Evolutionary conservation across 164 flowering plant genomes (phyloP).

Genomic region (Brasenia schreberi): DNA sequence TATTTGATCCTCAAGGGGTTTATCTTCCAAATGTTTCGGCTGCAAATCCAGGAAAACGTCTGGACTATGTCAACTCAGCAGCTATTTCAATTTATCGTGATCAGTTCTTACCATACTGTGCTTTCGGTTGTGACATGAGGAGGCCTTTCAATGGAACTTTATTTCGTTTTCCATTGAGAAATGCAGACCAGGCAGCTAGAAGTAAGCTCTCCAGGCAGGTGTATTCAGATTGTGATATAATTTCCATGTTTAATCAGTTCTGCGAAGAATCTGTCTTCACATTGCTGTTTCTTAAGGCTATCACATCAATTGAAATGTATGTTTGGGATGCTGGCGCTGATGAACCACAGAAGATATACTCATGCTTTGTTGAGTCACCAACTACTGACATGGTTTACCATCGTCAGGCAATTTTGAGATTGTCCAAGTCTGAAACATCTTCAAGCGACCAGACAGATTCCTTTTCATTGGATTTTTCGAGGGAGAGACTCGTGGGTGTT

Average conservation of each 20-base stretch:
- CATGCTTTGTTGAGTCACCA: conserved; percentile 47
- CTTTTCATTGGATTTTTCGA: conserved; percentile 51
- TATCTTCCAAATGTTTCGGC: conserved; percentile 77
- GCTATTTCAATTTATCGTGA: conserved; percentile 63
- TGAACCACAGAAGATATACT: conserved; percentile 60
- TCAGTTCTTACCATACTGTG: conserved; percentile 82
- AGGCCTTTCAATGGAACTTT: conserved; percentile 68
- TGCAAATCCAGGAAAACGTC: conserved; percentile 92
- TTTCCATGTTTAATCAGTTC: conserved; percentile 69
- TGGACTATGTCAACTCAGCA: conserved; percentile 72
- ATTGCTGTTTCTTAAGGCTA: conserved; percentile 71
- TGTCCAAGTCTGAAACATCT: conserved; percentile 30
- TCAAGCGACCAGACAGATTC: conserved; percentile 35
- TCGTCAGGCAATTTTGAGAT: conserved; percentile 57
- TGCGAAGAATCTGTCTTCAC: conserved; percentile 74
- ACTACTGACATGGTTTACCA: conserved; percentile 48
- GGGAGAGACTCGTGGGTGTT: conserved; percentile 35
- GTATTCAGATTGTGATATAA: conserved; percentile 58
- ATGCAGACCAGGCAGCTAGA: conserved; percentile 58
- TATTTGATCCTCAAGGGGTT: conserved; percentile 91
- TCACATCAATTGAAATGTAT: conserved; percentile 64
- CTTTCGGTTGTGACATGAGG: conserved; percentile 91
- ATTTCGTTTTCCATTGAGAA: conserved; percentile 94
- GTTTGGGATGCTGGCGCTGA: conserved; percentile 52
- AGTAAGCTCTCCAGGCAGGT: conserved; percentile 91